Base-by-base conservation (phyloP, 1,284 basidiomycete genomes). In the Ceratobasidium sp. region DNA sequence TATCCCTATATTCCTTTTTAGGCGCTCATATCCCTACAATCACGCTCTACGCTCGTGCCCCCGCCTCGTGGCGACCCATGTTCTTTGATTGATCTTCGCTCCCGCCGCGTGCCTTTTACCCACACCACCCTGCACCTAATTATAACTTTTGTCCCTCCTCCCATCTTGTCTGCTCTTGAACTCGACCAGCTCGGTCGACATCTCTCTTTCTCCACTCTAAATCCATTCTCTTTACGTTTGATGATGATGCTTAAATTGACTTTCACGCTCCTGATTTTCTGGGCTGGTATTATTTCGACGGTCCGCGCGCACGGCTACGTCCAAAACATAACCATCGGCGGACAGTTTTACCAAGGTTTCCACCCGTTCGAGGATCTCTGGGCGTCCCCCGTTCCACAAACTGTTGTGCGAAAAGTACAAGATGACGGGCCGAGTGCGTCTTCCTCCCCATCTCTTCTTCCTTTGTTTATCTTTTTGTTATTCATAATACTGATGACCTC, bases 301-400 rank as follows among this genome's bases (percentile, higher is more conserved):
- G 80, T 79, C 40, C 71, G 60, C n/a, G 80, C 75, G 23, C 80
- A 80, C 66, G 80, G 78, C 20, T 80, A 73, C 66, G 70, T 76
- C 28, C 76, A 79, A 39, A 75, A 58, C 63, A 69, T 77, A 26
- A 71, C 49, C 28, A 68, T 79, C 58, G 77, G 44, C 33, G 80
- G 80, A 55, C 42, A 67, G 23, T 64, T 39, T 28, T 80, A 70
- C 23, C 60, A 51, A 23, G 80, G 42, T 44, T 80, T 75, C 46
- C 68, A 67, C 28, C 80, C 80, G 5, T 80, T 78, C 49, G 51
- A 63, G 26, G 61, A 72, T 58, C 73, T 68, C 13, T 79, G 77
- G 23, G 60, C 64, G 12, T 53, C 58, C 5, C 80, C 78, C 7
- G 51, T 60, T 18, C 73, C 73, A 26, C 23, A 33, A 20, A 72